phyloP scores from a whole-genome alignment of 2,329 filamentous ascomycete genomes.

The Scortechinia acanthostroma region DNA sequence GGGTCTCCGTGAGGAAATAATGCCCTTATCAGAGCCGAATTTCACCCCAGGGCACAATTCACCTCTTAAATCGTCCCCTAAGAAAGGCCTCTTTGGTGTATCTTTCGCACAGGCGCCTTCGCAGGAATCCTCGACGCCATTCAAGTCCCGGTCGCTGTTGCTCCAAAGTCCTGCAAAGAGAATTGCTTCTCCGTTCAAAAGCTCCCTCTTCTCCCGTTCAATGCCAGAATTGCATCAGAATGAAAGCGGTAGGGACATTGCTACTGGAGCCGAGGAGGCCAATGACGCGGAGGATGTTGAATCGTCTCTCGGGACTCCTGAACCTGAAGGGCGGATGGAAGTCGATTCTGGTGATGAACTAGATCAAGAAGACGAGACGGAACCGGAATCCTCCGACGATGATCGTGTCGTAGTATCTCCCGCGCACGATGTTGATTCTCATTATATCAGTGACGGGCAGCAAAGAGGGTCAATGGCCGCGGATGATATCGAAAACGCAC shows the following conservation, averaged over 20 bases:
- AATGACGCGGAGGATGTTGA: too few species aligned
- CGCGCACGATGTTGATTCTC: background rate
- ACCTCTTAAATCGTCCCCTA: background rate
- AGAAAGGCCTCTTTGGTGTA: background rate
- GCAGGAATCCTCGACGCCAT: background rate
- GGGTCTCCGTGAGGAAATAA: background rate
- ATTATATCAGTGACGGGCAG: background rate
- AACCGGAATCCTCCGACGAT: too few species aligned
- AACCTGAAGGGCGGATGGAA: too few species aligned
- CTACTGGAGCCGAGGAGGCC: too few species aligned
- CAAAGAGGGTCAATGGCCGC: background rate
- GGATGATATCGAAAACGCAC: background rate
- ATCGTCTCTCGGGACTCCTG: too few species aligned
- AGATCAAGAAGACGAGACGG: too few species aligned
- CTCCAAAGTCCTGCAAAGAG: background rate
- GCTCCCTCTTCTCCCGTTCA: too few species aligned
- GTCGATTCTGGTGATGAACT: constrained; percentile 1
- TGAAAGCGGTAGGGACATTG: too few species aligned
- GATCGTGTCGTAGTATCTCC: background rate
- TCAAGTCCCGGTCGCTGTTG: background rate
- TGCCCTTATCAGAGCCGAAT: background rate
- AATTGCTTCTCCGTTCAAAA: constrained; percentile 1
- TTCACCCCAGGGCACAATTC: background rate
- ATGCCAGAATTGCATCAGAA: too few species aligned
- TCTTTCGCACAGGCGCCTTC: background rate